Evolutionary conservation across 2,329 filamentous ascomycete species (phyloP), one percentile per base, ranked within the genome.

Genomic region (Berkeleyomyces basicola): DNA sequence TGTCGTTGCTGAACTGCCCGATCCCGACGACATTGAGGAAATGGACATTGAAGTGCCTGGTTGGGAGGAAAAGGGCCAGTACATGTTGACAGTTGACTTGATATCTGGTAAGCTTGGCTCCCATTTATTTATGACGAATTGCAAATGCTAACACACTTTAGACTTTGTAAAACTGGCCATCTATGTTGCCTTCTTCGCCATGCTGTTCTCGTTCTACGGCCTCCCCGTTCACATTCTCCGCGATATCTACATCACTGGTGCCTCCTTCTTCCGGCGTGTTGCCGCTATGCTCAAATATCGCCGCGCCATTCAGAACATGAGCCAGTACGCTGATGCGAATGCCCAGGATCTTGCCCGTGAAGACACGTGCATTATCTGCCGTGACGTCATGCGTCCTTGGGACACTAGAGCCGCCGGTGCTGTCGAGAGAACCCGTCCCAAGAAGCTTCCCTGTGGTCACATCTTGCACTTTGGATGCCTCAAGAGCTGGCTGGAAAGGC

Each of bases 331-430:
- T 3, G 93, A 99, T 71, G 93, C 93, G 1, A 96, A 88, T 0
- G 79, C 82, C 1, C 89, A 95, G 67, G 92, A 99, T 67, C 82
- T 99, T 33, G 77, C 79, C 37, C 81, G 88, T 58, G 92, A 96
- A 71, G 90, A 95, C 69, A 95, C 93, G 2, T 99, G 93, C 73
- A 99, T 99, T 68, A 96, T 99, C 62, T 99, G 93, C 73, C 84
- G 93, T 65, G 93, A 99, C 72, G 89, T 95, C 67, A 99, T 99
- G 93, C 82, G 83, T 42, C 84, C 86, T 1, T 96, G 90, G 88
- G 74, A 82, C 64, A 75, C 78, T 0, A 70, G 66, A 4, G 72
- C 74, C 76, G 82, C 67, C 78, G 85, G 82, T n/a, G 79, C 87
- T 63, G 85, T 95, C 64, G 90, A 97, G 70, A 82, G 92, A 62